Base-by-base conservation (phyloP, 495 filamentous ascomycete genomes). In the Xanthoparmelia taractica region DNA sequence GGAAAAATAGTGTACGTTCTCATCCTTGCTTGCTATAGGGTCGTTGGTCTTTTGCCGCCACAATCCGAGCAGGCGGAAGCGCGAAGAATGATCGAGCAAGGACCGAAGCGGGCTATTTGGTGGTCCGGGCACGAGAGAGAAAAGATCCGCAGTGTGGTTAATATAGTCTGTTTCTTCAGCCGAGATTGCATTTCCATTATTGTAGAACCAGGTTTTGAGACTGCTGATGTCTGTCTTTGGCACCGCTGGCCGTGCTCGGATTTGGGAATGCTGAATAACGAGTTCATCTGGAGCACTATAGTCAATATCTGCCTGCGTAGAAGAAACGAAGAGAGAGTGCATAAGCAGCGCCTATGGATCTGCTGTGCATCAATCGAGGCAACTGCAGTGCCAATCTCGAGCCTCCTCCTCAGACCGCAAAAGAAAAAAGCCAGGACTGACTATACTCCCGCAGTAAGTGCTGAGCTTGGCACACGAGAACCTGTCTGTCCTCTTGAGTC, bases 21-120 rank as follows among this genome's bases (percentile, higher is more conserved):
- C 23, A 23, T 61, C 60, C 0, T 36, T 34, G 31, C 8, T 2
- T 31, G 23, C 11, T 5, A 20, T 15, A 33, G 8, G 4, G 18
- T 61, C 48, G 12, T 29, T 1, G 37, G 18, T 7, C 8, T 61
- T 41, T 25, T 61, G 34, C 25, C 27, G 31, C 60, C 60, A 61
- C 8, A 61, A 4, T 34, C 20, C 43, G 34, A 55, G 60, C 34
- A 61, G 18, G 5, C 60, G 45, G 25, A 61, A 54, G 23, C 12
- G 45, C 3, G 18, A 11, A 11, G 60, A 61, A n/a, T 31, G 48
- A 17, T 61, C 60, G 2, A 61, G 60, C 29, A 63, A 20, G 12
- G 15, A 18, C 6, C 61, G 61, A 63, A 63, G 61, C 18, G 61
- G 61, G 23, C 38, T 63, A 20, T 63, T 63, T 17, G 34, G 13